phyloP scores from a whole-genome alignment of 805 yeast species.

The Lachancea nothofagi region DNA sequence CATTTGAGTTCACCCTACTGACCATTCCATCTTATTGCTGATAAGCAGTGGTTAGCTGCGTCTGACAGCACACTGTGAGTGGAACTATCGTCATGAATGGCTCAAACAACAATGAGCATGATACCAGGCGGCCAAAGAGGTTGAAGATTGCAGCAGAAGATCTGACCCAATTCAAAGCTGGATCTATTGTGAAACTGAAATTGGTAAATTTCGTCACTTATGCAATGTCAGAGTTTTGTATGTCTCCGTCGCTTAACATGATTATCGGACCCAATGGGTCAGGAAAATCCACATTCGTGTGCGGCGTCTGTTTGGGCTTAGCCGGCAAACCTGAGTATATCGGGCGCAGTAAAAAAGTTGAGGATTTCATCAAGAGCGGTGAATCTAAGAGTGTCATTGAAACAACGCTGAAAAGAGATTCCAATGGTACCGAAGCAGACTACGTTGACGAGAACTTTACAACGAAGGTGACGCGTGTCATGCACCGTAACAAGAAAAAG shows the following conservation, averaged over 20 bases:
- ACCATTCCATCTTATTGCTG: too few species aligned
- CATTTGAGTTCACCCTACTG: too few species aligned
- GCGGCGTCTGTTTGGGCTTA: conserved; percentile 85
- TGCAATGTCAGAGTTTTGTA: conserved; percentile 58
- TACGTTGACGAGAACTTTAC: conserved; percentile 23
- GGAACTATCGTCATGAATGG: too few species aligned
- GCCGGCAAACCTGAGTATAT: conserved; percentile 72
- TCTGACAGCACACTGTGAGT: too few species aligned
- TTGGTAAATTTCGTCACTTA: conserved; percentile 68
- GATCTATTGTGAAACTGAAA: conserved; percentile 48
- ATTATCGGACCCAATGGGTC: conserved; percentile 96
- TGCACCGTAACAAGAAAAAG: conserved; percentile 38
- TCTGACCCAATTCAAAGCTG: conserved; percentile 36
- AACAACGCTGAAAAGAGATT: conserved; percentile 31
- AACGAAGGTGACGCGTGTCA: conserved; percentile 40
- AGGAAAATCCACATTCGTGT: conserved; percentile 88
- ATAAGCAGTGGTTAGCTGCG: too few species aligned
- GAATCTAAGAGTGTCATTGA: conserved; percentile 34
- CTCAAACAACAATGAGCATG: not conserved
- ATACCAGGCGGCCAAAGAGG: conserved; percentile 11
- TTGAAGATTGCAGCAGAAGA: conserved; percentile 12
- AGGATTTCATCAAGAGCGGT: conserved; percentile 72
- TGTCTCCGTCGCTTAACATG: conserved; percentile 83
- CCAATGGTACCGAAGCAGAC: conserved; percentile 21
- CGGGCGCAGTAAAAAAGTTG: conserved; percentile 58